phyloP scores from a whole-genome alignment of 331 rosid genomes.

The Rhamnella rubrinervis region DNA sequence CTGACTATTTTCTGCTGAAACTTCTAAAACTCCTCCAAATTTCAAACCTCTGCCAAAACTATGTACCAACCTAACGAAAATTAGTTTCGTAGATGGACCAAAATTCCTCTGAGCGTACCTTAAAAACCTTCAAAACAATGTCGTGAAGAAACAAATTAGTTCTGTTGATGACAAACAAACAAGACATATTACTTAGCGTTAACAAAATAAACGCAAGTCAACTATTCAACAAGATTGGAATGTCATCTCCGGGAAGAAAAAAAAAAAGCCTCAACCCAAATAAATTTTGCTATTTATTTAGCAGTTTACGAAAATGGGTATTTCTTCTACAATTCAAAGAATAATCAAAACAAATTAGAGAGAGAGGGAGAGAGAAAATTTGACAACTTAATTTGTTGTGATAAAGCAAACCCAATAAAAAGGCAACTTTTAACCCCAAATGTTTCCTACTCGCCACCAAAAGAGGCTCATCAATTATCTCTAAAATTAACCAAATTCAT shows the following conservation, averaged over 20 bases:
- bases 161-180: slow-evolving; percentile 1
- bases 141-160: slow-evolving; percentile 12
- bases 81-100: slow-evolving; percentile 29
- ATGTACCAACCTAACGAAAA: slow-evolving; percentile 25
- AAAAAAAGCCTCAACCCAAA: not conserved
- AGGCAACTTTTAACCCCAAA: slow-evolving; percentile 6
- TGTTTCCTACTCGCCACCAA: not conserved
- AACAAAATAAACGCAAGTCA: not conserved
- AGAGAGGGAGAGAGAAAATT: not conserved
- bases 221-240: not conserved
- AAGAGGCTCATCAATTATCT: not conserved
- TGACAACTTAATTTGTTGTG: not conserved
- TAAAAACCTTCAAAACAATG: slow-evolving; percentile 28
- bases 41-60: slow-evolving; percentile 24
- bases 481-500: not conserved
- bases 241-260: not conserved
- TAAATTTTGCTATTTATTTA: too few species aligned
- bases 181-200: not conserved
- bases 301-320: too few species aligned
- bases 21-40: slow-evolving; percentile 25
- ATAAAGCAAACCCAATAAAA: not conserved
- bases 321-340: too few species aligned
- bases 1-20: slow-evolving; percentile 21
- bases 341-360: not conserved
- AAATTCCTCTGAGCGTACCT: slow-evolving; percentile 7